Evolutionary conservation across 1,284 basidiomycete species (phyloP), one percentile per base, ranked within the genome.

Genomic region (Sanghuangporus baumii): DNA sequence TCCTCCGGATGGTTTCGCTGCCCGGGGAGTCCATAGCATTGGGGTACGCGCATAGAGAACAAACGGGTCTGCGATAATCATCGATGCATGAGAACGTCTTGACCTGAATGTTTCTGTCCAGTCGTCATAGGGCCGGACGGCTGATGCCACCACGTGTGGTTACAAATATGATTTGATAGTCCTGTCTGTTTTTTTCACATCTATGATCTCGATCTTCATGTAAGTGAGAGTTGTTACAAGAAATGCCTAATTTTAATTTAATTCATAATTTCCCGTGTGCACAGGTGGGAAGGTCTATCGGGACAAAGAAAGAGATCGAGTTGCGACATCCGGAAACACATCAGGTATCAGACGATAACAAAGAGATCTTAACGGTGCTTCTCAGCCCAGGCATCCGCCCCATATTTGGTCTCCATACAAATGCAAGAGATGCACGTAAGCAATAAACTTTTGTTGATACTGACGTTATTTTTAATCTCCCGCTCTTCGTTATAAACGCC

Each of bases 261-360:
- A 58, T 58, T 58, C 46, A 36, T 47, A 58, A 58, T 34, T 47
- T 58, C 34, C 34, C 16, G 37, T 56, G 37, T 31, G 52, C 31
- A 34, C 31, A 36, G 52, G 52, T 38, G 43, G 51, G 38, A 55
- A 52, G 26, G 50, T 11, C 51, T 55, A 11, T 18, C 54, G 18
- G 16, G 52, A 38, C 54, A 60, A 55, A 55, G 51, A 41, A 40
- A 60, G 59, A 55, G 40, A 60, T 60, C 51, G 59, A 37, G 37
- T 54, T 61, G 60, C 60, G 54, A 56, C 52, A 16, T 34, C 41
- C 46, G 26, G 34, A 36, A 37, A 48, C 40, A n/a, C 47, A 6
- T 50, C 20, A 12, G 23, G 31, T 51, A 61, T 61, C 60, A 61
- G 46, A 61, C 60, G 60, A 61, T 61, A 61, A 56, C 60, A 16